Percentiles rank a stretch among this genome's conserved stretches.
Conservation (phyloP, 148 eudicot genomes). For the Selenicereus undatus region DNA sequence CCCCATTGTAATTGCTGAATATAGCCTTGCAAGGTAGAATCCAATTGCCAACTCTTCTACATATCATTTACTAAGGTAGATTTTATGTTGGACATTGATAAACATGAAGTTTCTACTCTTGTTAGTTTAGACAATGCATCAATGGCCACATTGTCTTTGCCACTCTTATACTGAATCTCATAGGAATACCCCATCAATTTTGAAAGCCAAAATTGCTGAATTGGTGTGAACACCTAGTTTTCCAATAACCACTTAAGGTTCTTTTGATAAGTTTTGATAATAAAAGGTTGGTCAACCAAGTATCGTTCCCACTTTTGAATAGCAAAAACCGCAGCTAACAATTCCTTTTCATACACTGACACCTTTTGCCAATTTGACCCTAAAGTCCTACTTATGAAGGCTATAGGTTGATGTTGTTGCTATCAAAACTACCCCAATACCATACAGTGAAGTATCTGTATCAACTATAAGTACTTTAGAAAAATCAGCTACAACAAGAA, state of each 20-base stretch:
- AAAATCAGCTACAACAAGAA: not conserved
- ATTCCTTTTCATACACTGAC: not conserved
- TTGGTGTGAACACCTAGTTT: not conserved
- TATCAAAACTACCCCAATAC: conserved; percentile 4
- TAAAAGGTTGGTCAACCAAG: not conserved
- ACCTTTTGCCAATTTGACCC: not conserved
- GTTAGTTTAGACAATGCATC: not conserved
- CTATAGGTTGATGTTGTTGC: not conserved
- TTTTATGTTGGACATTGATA: not conserved
- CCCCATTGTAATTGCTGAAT: not conserved
- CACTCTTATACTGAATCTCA: not conserved
- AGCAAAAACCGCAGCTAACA: not conserved
- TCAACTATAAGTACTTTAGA: not conserved
- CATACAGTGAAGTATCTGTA: not conserved
- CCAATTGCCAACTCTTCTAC: not conserved
- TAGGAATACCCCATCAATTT: not conserved
- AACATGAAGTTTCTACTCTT: not conserved
- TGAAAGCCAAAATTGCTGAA: not conserved
- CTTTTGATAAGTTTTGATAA: not conserved
- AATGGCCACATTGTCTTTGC: not conserved
- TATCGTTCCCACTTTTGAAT: not conserved
- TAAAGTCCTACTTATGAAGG: not conserved
- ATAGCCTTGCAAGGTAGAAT: not conserved
- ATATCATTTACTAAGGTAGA: not conserved
- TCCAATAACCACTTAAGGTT: not conserved